Percentiles rank a stretch among this genome's conserved stretches.
Evolutionary conservation across 1,284 basidiomycete species (phyloP).

Genomic region (Ustilago bromivora): DNA sequence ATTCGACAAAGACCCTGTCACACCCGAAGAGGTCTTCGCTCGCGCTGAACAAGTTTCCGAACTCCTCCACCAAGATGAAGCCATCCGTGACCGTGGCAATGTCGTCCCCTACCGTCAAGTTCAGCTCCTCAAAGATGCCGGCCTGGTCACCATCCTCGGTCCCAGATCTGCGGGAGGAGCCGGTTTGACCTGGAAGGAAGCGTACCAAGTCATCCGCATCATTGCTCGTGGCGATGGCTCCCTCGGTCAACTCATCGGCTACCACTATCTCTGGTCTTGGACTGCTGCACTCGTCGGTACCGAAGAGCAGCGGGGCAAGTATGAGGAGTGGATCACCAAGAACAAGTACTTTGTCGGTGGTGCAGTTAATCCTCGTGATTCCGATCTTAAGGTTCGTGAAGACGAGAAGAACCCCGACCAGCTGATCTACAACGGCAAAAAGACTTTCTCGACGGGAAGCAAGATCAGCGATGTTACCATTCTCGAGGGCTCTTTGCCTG

Average conservation of each 20-base stretch:
- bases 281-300: conserved; percentile 63
- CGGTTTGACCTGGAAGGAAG: conserved; percentile 60
- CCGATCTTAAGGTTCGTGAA: conserved; percentile 61
- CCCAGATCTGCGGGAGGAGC: conserved; percentile 61
- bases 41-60: conserved; percentile 65
- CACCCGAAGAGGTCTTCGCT: conserved; percentile 55
- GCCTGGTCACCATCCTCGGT: conserved; percentile 65
- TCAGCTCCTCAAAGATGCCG: conserved; percentile 67
- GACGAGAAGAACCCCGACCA: conserved; percentile 53
- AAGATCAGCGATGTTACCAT: conserved; percentile 69
- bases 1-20: conserved; percentile 52
- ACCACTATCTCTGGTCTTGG: conserved; percentile 64
- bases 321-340: conserved; percentile 54
- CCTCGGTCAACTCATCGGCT: conserved; percentile 62
- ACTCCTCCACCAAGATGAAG: conserved; percentile 64
- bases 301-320: conserved; percentile 54
- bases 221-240: conserved; percentile 66
- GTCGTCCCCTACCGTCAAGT: conserved; percentile 67
- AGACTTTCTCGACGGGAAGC: conserved; percentile 68
- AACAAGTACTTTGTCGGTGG: conserved; percentile 66
- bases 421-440: conserved; percentile 67
- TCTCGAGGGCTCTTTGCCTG: conserved; percentile 64
- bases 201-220: conserved; percentile 62
- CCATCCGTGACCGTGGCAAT: conserved; percentile 65
- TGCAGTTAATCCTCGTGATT: conserved; percentile 69